phyloP scores from a whole-genome alignment of 1,139 yeast genomes.

The Sugiyamaella castrensis region DNA sequence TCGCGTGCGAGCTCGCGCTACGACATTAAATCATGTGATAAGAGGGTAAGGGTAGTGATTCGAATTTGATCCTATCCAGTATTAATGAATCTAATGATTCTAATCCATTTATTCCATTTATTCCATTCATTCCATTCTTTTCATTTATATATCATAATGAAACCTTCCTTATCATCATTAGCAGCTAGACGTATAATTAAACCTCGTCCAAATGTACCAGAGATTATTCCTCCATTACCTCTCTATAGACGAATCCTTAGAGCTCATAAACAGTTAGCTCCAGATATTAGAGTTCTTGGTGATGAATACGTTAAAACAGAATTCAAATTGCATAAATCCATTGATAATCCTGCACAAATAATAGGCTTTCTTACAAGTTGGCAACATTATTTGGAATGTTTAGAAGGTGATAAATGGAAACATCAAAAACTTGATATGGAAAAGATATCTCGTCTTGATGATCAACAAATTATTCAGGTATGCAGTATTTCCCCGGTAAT shows the following conservation, averaged over 20 bases:
- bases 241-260: conserved; percentile 75
- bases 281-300: conserved; percentile 71
- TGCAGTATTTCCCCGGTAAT: conserved; percentile 13
- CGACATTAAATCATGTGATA: too few relatives aligned
- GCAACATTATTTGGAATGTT: conserved; percentile 76
- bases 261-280: conserved; percentile 65
- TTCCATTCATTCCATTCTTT: too few relatives aligned
- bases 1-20: too few relatives aligned
- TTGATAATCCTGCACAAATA: conserved; percentile 88
- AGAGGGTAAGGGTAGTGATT: too few relatives aligned
- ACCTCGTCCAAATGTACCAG: conserved; percentile 35
- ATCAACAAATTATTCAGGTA: conserved; percentile 84
- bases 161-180: conserved; percentile 45
- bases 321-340: conserved; percentile 76
- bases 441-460: conserved; percentile 77
- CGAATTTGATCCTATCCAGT: too few relatives aligned
- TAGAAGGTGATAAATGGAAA: conserved; percentile 77
- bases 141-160: conserved; percentile 41
- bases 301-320: conserved; percentile 88
- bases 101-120: too few relatives aligned
- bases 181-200: conserved; percentile 61
- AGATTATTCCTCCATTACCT: conserved; percentile 71
- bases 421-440: conserved; percentile 61
- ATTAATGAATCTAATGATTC: too few relatives aligned
- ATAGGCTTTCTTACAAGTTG: conserved; percentile 91